A percentile compares a stretch with the other conserved stretches of the same genome.
phyloP scores from a whole-genome alignment of 345 rosid species.

The Eucalyptus guilfoylei region DNA sequence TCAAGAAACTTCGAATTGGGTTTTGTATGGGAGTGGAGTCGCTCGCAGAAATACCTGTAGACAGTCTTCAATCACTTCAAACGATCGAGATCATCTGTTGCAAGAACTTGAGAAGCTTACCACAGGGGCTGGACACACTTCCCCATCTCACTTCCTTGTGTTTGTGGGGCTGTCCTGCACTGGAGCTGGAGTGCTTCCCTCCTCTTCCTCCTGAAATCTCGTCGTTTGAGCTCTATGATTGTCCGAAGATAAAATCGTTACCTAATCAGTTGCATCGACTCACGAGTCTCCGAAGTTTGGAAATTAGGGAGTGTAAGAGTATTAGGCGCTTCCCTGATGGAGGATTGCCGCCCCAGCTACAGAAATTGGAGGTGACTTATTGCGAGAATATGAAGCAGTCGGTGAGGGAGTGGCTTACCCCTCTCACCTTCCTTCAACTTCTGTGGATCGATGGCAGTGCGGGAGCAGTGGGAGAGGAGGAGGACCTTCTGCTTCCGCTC shows the following conservation, averaged over 20 bases:
- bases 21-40: no score
- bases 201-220: not conserved
- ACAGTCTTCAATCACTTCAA: no score
- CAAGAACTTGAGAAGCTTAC: not conserved
- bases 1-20: fast-evolving
- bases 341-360: not conserved
- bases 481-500: not conserved
- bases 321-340: fast-evolving
- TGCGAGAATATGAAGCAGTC: not conserved
- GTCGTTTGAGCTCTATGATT: fast-evolving
- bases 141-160: fast-evolving
- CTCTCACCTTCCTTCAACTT: fast-evolving
- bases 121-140: not conserved
- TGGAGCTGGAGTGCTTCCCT: not conserved
- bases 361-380: fast-evolving
- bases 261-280: not conserved
- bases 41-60: no score
- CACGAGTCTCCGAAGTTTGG: fast-evolving
- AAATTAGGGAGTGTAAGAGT: fast-evolving
- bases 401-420: not conserved
- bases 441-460: fast-evolving
- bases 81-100: fast-evolving
- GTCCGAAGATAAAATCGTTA: not conserved
- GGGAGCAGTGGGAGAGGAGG: not conserved
- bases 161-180: fast-evolving